Conservation (phyloP, 2,329 filamentous ascomycete genomes). For the Penicillium thymicola region DNA sequence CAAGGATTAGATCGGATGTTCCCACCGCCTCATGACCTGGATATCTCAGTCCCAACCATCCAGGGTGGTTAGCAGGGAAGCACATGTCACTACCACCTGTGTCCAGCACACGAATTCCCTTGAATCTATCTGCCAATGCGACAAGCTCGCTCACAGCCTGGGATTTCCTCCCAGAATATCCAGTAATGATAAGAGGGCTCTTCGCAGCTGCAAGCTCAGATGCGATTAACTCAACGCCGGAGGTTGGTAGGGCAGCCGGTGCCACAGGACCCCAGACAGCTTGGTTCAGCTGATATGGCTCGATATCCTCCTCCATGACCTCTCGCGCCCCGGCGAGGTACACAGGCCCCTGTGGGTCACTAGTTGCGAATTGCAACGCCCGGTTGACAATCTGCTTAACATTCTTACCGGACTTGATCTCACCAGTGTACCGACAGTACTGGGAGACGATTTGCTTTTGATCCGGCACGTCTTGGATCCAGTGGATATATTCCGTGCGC, state of each 20-base stretch:
- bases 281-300: conserved; percentile 67
- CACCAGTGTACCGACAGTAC: conserved; percentile 79
- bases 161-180: conserved; percentile 49
- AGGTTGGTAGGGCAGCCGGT: conserved; percentile 58
- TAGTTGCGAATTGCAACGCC: conserved; percentile 75
- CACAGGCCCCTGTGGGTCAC: conserved; percentile 73
- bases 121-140: conserved; percentile 46
- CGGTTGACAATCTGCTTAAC: conserved; percentile 88
- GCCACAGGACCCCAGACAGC: conserved; percentile 68
- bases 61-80: conserved; percentile 48
- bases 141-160: conserved; percentile 46
- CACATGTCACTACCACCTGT: conserved; percentile 54
- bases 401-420: conserved; percentile 80
- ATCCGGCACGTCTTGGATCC: conserved; percentile 80
- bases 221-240: conserved; percentile 45
- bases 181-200: conserved; percentile 49
- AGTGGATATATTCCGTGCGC: conserved; percentile 82
- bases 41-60: conserved; percentile 67
- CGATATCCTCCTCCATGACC: conserved; percentile 80
- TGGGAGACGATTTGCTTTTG: conserved; percentile 77
- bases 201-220: conserved; percentile 46
- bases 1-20: conserved; percentile 77
- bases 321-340: conserved; percentile 77
- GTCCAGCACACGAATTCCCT: conserved; percentile 51
- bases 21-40: conserved; percentile 70